Base-by-base conservation (phyloP, 306 rosid genomes). In the Quercus suber region DNA sequence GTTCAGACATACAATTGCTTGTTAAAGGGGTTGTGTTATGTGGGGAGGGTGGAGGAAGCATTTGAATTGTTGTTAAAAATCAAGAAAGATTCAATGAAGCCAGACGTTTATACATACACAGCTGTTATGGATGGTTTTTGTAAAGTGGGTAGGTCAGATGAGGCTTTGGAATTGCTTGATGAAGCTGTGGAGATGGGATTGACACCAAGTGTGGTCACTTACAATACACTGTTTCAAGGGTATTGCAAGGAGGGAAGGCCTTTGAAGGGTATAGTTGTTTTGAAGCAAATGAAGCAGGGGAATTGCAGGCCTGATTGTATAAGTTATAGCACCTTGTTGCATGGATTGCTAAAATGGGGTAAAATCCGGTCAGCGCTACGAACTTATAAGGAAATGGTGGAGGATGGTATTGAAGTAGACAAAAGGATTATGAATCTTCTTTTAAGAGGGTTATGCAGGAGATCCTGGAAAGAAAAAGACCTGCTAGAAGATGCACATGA, bases 31-130 rank as follows among this genome's bases (percentile, higher is more conserved):
- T 78, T 94, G 76, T 88, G 93, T 55, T 92, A 86, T 74, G 94
- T 94, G 45, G 98, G 97, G 52, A 89, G 84, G 73, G 92, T 94
- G 55, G 98, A 94, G 70, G 90, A 87, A 73, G 97, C 98, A 19
- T 28, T 76, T 69, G 97, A 92, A n/a, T 84, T 92, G 86, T 75
- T 91, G 82, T 74, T 43, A 74, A 55, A 63, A 9, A 87, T 92
- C 78, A 87, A 89, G 82, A 77, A 79, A 65, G 70, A 73, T 18
- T 61, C 35, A 3, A 6, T 83, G 52, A 84, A 86, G 73, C 91
- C 89, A 52, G 97, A 92, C 71, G 76, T 91, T 60, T 94, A 84
- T 79, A 84, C 97, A 1, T 94, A 83, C 60, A 92, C 85, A 20
- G 87, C 84, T 76, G 85, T 92, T 61, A 91, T 92, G 95, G 90